These are phyloP conservation scores for Fragilariopsis cylindrus DNA, from an alignment of 108 stramenopile genomes.

Conservation along the genomic window DNA sequence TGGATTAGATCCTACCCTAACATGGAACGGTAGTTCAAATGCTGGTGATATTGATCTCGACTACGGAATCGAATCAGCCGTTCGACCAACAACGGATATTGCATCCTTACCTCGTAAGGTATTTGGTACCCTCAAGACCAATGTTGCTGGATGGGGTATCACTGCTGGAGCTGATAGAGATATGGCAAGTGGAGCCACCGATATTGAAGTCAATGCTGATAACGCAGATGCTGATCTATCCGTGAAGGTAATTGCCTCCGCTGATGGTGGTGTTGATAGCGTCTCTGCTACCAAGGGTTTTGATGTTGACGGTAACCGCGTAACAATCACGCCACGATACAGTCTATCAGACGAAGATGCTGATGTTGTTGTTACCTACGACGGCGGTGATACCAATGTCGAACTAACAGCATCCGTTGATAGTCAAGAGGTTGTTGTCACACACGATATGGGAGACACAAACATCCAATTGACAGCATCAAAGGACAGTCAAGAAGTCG, in stretches of 20 bases:
- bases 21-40: slow-evolving; percentile 46
- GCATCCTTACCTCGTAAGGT: slow-evolving; percentile 80
- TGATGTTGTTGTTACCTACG: slow-evolving; percentile 80
- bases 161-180: slow-evolving; percentile 76
- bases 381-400: slow-evolving; percentile 70
- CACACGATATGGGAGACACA: slow-evolving; percentile 68
- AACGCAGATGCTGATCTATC: slow-evolving; percentile 75
- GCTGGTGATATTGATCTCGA: slow-evolving; percentile 52
- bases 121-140: slow-evolving; percentile 80
- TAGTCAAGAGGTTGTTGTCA: slow-evolving; percentile 67
- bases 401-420: slow-evolving; percentile 64
- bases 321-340: slow-evolving; percentile 82
- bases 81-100: slow-evolving; percentile 76
- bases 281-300: slow-evolving; percentile 84
- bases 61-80: slow-evolving; percentile 80
- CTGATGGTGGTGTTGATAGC: slow-evolving; percentile 46
- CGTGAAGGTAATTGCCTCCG: slow-evolving; percentile 43
- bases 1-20: slow-evolving; percentile 78
- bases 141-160: slow-evolving; percentile 72
- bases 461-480: slow-evolving; percentile 62
- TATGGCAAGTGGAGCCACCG: slow-evolving; percentile 8
- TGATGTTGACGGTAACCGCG: slow-evolving; percentile 70
- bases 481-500: slow-evolving; percentile 55
- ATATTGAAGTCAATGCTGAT: slow-evolving; percentile 59
- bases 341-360: slow-evolving; percentile 54